Base-by-base conservation (phyloP, 495 filamentous ascomycete genomes). In the Paragyromitra xinjiangensis region DNA sequence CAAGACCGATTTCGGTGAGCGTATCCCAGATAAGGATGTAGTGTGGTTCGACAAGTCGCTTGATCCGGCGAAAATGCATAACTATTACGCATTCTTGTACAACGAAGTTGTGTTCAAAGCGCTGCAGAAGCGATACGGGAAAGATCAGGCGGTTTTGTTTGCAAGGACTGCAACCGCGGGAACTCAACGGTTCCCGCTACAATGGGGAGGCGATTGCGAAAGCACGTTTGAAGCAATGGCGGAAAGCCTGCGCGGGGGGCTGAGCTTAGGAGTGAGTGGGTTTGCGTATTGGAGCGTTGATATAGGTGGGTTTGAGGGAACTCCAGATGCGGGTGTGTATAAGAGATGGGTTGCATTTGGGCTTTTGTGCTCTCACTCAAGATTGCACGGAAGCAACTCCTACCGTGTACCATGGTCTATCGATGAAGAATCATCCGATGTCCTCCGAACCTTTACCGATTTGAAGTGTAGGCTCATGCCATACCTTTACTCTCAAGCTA, bases 341-440 rank as follows among this genome's bases (percentile, higher is more conserved):
- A 93, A 92, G 82, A 88, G 91, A 44, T 93, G 91, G 91, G 90
- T 92, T 6, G 90, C 90, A 4, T 92, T 92, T 74, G 90, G 91
- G 0, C 86, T 92, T 0, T 81, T 93, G 14, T 92, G 89, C 77
- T 88, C 88, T 0, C 90, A 92, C 81, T 90, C 88, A 45, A 88
- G 90, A 3, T 85, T 93, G 3, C 91, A 92, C 82, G 91, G 91
- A 0, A 87, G 86, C 24, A 88, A 86, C 34, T 89, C 88, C 12
- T 92, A 91, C 84, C 89, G 90, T 34, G 90, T 92, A 9, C 91
- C 91, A 29, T 92, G 91, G 91, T 87, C 89, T 22, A 89, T 92
- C 76, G 91, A 91, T 69, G 83, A 89, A 71, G 88, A 91, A 70
- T 90, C 88, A 77, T 87, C 86, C 8, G 85, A 84, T 50, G 88